These are phyloP conservation scores for Cytospora chrysosperma DNA, from an alignment of 2,329 filamentous ascomycete species.

Conservation along the genomic window DNA sequence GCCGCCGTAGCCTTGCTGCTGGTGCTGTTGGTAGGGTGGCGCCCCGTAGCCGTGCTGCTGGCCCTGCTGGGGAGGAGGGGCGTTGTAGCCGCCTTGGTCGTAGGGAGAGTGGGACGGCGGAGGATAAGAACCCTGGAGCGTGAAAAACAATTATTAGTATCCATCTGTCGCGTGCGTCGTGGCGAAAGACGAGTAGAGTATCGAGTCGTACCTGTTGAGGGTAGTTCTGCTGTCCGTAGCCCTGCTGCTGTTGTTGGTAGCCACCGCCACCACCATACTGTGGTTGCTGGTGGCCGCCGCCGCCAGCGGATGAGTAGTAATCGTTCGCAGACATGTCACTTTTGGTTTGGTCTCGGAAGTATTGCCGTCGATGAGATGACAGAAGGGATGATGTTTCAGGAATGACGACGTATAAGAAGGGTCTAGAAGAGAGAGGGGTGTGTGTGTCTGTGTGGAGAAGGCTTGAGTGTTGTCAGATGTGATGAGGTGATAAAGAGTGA, in stretches of 20 bases:
- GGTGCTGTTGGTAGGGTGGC: slow-evolving; percentile 28
- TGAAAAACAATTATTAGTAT: not conserved
- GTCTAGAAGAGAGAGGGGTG: not conserved
- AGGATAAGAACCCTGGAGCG: slow-evolving; percentile 9
- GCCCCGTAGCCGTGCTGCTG: slow-evolving; percentile 34
- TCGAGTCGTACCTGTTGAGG: slow-evolving; percentile 28
- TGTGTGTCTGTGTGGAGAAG: not conserved
- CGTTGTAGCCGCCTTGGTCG: slow-evolving; percentile 28
- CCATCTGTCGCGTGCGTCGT: slow-evolving; percentile 12
- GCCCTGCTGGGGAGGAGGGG: slow-evolving; percentile 26
- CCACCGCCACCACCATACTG: slow-evolving; percentile 27
- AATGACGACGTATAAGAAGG: not conserved
- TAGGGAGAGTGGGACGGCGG: slow-evolving; percentile 26
- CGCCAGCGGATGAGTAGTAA: slow-evolving; percentile 25
- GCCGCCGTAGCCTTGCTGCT: slow-evolving; percentile 25
- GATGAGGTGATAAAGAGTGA: not conserved
- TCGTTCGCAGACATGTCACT: slow-evolving; percentile 28
- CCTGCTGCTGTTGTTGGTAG: slow-evolving; percentile 22
- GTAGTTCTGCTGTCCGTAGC: slow-evolving; percentile 27
- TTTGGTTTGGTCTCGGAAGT: not conserved
- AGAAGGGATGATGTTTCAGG: not conserved
- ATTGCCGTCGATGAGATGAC: not conserved
- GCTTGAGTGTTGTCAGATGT: not conserved
- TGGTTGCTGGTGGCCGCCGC: slow-evolving; percentile 17
- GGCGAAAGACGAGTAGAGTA: slow-evolving; percentile 27